These are phyloP conservation scores for Castanea crenata DNA, from an alignment of 306 rosid species.

Conservation along the genomic window DNA sequence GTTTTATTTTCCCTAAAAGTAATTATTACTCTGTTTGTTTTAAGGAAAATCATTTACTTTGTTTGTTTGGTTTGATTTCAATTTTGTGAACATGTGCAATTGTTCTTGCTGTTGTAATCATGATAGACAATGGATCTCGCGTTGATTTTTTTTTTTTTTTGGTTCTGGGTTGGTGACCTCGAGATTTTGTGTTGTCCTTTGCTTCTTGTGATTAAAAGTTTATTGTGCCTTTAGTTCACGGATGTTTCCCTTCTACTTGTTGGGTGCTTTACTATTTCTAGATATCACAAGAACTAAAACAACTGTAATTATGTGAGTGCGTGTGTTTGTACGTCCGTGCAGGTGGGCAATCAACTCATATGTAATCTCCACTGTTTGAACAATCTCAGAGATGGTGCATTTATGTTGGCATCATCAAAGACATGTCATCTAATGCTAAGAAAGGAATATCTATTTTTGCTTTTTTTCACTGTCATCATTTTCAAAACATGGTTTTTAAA, in stretches of 20 bases:
- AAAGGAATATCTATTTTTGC: no score
- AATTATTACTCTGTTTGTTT: no score
- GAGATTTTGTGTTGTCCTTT: not conserved
- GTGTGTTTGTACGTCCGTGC: not conserved
- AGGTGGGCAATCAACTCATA: not conserved
- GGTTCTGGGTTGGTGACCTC: constrained; percentile 18
- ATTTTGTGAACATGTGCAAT: not conserved
- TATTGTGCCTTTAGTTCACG: constrained; percentile 6
- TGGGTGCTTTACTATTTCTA: not conserved
- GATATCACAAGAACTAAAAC: not conserved
- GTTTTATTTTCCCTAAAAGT: no score
- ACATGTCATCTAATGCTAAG: no score
- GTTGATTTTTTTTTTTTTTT: constrained; percentile 8
- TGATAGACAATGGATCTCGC: constrained; percentile 42
- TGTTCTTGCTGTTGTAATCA: constrained; percentile 14
- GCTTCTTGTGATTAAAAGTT: not conserved
- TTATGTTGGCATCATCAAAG: no score
- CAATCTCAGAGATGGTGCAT: not conserved
- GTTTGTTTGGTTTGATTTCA: constrained; percentile 12
- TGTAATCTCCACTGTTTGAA: not conserved
- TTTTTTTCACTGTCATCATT: not conserved
- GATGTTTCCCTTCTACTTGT: not conserved
- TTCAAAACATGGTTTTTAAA: not conserved
- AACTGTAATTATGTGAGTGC: not conserved
- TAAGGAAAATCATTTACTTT: not conserved